Evolutionary conservation across 2,329 filamentous ascomycete genomes (phyloP).

Genomic region (Aphanocladium album): DNA sequence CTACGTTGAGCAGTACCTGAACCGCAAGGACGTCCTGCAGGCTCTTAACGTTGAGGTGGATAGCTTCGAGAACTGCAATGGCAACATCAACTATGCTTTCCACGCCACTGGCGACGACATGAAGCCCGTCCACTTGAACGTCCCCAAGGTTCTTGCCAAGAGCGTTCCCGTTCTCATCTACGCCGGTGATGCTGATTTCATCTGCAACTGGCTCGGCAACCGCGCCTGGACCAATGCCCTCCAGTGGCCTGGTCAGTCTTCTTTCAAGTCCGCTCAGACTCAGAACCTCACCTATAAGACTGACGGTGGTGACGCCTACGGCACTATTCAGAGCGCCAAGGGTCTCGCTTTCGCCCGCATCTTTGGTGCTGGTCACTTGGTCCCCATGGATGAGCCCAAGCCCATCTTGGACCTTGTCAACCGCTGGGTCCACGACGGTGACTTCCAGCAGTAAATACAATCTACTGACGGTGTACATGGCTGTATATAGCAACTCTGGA

Average conservation of each 20-base stretch:
- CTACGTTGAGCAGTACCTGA: slow-evolving; percentile 83
- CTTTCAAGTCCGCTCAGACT: slow-evolving; percentile 66
- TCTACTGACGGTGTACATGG: neutral
- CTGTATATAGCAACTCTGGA: neutral
- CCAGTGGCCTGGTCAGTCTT: slow-evolving; percentile 84
- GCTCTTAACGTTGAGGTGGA: slow-evolving; percentile 86
- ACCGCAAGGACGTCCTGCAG: slow-evolving; percentile 75
- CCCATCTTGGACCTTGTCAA: slow-evolving; percentile 88
- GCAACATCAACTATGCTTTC: slow-evolving; percentile 98
- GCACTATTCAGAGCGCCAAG: slow-evolving; percentile 78
- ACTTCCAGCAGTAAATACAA: slow-evolving; percentile 2
- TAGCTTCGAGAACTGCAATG: slow-evolving; percentile 94
- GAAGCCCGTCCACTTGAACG: slow-evolving; percentile 90
- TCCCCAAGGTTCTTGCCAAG: slow-evolving; percentile 72
- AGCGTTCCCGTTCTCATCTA: slow-evolving; percentile 95
- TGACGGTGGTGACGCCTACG: slow-evolving; percentile 45
- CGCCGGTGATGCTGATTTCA: slow-evolving; percentile 82
- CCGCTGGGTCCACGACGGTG: slow-evolving; percentile 62
- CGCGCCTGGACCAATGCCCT: slow-evolving; percentile 91
- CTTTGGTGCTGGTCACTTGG: slow-evolving; percentile 92
- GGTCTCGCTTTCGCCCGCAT: slow-evolving; percentile 95
- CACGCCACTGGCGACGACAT: slow-evolving; percentile 97
- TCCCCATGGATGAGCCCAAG: slow-evolving; percentile 91
- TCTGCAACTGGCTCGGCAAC: slow-evolving; percentile 98
- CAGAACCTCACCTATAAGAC: slow-evolving; percentile 60